Evolutionary conservation across 495 filamentous ascomycete genomes (phyloP), one percentile per base, ranked within the genome.

Genomic region (Penicillium atrosanguineum): DNA sequence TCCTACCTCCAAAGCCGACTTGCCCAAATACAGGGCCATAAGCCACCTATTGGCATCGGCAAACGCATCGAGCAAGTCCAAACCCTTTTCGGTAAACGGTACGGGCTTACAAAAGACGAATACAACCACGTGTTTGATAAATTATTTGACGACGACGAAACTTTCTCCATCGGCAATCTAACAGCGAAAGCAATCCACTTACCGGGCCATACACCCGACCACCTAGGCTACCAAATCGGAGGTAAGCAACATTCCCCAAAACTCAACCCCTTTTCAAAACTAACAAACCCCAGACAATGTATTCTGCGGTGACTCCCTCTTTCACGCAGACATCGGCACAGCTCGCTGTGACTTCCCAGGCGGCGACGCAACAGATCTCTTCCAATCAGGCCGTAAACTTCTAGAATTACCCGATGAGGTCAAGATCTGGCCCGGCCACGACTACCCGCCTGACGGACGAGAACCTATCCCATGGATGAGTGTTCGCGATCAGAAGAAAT

Each of bases 151-250:
- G 81, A 84, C 46, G 75, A 81, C 26, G 79, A 83, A 52, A 49
- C 42, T 0, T 83, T 85, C 47, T 2, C 36, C 2, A 68, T 86
- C 28, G 83, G 83, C 0, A 47, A 62, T 1, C n/a, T 86, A 6
- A 56, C 63, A 9, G 78, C 60, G 0, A 72, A 55, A 19, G 79
- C 73, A 0, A 55, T 83, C 1, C 80, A 84, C 62, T 67, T 86
- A 1, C 83, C 83, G 0, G 83, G 83, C 0, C 83, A 86, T 56
- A 86, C 82, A 2, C 81, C 81, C 0, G 83, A 86, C 54, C 83
- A 85, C 57, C 52, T 85, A 16, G 83, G 83, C 0, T 87, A 85
- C 57, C 53, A 64, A 20, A 74, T 86, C 52, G 83, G 81, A 49
- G 61, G 77, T 70, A 59, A 9, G 46, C 47, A 26, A 7, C 1